These are phyloP conservation scores for Abelmoschus esculentus DNA, from an alignment of 345 rosid species.

Conservation along the genomic window DNA sequence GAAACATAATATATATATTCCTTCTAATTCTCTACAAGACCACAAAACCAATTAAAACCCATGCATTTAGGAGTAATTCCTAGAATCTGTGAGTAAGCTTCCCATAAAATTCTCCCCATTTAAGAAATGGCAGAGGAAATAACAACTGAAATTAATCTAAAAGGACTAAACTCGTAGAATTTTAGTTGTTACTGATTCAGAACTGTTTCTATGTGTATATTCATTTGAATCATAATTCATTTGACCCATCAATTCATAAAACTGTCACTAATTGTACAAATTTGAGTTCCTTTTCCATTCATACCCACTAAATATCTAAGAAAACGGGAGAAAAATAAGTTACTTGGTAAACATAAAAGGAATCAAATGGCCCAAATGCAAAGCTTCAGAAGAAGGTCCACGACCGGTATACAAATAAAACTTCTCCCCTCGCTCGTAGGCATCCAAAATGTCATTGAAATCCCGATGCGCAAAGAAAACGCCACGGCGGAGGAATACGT, in stretches of 20 bases:
- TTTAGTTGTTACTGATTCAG: background rate
- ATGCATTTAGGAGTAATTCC: background rate
- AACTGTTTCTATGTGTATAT: background rate
- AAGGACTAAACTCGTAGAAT: background rate
- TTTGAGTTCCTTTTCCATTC: background rate
- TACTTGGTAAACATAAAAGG: slow-evolving; percentile 97
- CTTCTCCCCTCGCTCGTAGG: slow-evolving; percentile 70
- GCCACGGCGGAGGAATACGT: slow-evolving; percentile 82
- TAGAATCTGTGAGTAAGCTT: background rate
- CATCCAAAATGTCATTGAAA: slow-evolving; percentile 67
- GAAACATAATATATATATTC: background rate
- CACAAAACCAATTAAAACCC: background rate
- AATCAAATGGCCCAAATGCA: slow-evolving; percentile 84
- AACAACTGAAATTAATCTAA: background rate
- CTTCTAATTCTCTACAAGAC: background rate
- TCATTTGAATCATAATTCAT: background rate
- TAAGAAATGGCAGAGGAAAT: background rate
- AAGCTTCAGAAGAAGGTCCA: slow-evolving; percentile 95
- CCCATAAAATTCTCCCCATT: background rate
- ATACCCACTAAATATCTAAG: background rate
- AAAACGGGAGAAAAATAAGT: slow-evolving; percentile 5
- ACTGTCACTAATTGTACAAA: background rate
- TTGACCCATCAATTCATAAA: background rate
- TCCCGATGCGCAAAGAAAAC: slow-evolving; percentile 92
- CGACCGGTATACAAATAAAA: slow-evolving; percentile 89